A percentile compares a stretch with the other conserved stretches of the same genome.
phyloP scores from a whole-genome alignment of 148 eudicot genomes.

The Silene latifolia region DNA sequence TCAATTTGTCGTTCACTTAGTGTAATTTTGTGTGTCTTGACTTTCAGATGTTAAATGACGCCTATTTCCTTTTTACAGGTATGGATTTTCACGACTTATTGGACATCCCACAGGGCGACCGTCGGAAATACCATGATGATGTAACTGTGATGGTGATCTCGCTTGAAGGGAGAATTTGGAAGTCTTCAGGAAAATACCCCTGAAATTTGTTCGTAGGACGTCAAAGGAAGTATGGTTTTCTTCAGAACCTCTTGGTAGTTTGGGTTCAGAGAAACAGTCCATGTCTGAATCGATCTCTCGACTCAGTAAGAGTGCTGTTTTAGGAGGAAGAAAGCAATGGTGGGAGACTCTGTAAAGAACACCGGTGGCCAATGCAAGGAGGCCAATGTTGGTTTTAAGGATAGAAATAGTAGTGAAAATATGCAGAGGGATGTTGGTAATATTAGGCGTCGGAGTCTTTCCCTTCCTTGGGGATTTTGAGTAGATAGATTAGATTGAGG shows the following conservation, averaged over 20 bases:
- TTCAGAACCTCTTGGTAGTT: constrained; percentile 1
- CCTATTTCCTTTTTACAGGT: constrained; percentile 36
- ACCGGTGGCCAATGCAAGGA: background rate
- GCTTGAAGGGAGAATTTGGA: constrained; percentile 98
- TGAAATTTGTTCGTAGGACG: constrained; percentile 26
- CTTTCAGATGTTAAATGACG: background rate
- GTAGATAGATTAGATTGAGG: constrained; percentile 48
- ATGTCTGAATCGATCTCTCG: constrained; percentile 7
- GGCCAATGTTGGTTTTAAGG: background rate
- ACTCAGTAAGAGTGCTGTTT: background rate
- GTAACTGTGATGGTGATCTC: constrained; percentile 98
- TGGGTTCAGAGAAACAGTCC: constrained; percentile 3
- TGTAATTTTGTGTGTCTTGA: background rate
- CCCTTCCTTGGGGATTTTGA: constrained; percentile 39
- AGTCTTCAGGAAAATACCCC: constrained; percentile 94
- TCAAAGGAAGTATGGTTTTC: background rate
- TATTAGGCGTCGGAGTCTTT: constrained; percentile 15
- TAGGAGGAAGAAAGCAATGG: background rate
- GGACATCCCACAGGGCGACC: constrained; percentile 98
- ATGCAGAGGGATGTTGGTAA: constrained; percentile 18
- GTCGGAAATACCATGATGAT: constrained; percentile 97
- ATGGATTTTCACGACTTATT: constrained; percentile 96
- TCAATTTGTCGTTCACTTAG: background rate
- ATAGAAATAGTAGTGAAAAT: background rate
- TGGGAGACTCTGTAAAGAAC: background rate